These are phyloP conservation scores for Sutorius eximius DNA, from an alignment of 1,284 basidiomycete genomes.

Conservation along the genomic window DNA sequence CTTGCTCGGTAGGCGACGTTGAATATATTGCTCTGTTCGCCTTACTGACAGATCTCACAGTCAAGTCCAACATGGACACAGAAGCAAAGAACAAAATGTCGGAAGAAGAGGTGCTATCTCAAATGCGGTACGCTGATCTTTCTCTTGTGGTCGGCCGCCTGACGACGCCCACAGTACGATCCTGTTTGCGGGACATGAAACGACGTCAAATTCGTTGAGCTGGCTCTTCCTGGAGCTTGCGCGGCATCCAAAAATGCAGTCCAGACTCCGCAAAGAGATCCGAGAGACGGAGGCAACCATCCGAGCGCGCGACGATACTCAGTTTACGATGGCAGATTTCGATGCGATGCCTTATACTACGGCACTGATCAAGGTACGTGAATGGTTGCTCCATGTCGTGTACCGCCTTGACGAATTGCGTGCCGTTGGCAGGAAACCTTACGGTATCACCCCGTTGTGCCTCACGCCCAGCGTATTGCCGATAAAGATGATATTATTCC, in stretches of 20 bases:
- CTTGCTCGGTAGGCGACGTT: constrained; percentile 37
- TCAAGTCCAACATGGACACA: constrained; percentile 53
- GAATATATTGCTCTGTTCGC: not conserved
- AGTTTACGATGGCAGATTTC: constrained; percentile 46
- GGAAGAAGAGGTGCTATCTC: constrained; percentile 53
- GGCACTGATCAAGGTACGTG: constrained; percentile 51
- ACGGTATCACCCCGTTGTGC: constrained; percentile 39
- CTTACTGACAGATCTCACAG: constrained; percentile 30
- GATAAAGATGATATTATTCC: constrained; percentile 44
- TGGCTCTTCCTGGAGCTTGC: constrained; percentile 47
- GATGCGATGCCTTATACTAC: constrained; percentile 52
- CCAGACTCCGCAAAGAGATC: constrained; percentile 44
- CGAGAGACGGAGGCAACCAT: constrained; percentile 35
- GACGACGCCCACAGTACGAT: constrained; percentile 32
- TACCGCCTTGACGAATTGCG: not conserved
- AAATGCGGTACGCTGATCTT: constrained; percentile 46
- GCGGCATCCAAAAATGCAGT: constrained; percentile 39
- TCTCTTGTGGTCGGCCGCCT: not conserved
- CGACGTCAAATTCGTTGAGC: constrained; percentile 44
- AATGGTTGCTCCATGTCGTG: not conserved
- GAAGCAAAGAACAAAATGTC: constrained; percentile 44
- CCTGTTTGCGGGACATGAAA: constrained; percentile 53
- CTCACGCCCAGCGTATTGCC: constrained; percentile 38
- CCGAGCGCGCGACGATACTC: constrained; percentile 38
- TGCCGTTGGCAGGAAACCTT: constrained; percentile 37